Evolutionary conservation across 805 yeast species (phyloP).

Genomic region (Candida manassasensis): DNA sequence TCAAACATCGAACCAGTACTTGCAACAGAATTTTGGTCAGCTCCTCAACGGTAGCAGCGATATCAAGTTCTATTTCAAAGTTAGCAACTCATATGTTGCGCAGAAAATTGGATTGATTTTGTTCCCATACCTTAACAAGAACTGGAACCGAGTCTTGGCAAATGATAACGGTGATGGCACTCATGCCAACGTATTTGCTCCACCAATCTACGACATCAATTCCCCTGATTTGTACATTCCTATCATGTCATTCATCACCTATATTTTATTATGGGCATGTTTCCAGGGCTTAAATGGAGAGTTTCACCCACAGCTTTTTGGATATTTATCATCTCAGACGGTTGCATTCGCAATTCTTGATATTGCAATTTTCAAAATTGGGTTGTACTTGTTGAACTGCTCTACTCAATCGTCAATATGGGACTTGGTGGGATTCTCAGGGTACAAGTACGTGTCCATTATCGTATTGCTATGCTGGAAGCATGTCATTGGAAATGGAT

Average conservation of each 20-base stretch:
- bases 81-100: slow-evolving; percentile 81
- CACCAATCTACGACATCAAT: slow-evolving; percentile 82
- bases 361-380: slow-evolving; percentile 68
- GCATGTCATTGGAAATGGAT: slow-evolving; percentile 34
- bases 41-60: slow-evolving; percentile 48
- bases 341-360: slow-evolving; percentile 79
- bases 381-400: slow-evolving; percentile 74
- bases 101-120: slow-evolving; percentile 67
- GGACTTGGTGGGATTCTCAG: slow-evolving; percentile 85
- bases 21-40: slow-evolving; percentile 64
- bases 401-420: slow-evolving; percentile 57
- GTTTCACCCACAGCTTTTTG: slow-evolving; percentile 90
- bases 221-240: slow-evolving; percentile 98
- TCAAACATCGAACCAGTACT: slow-evolving; percentile 71
- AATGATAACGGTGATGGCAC: slow-evolving; percentile 10
- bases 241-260: slow-evolving; percentile 85
- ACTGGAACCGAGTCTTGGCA: slow-evolving; percentile 63
- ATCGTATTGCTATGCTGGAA: slow-evolving; percentile 53
- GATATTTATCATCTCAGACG: slow-evolving; percentile 81
- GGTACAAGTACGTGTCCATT: slow-evolving; percentile 88
- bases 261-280: slow-evolving; percentile 77
- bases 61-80: slow-evolving; percentile 84
- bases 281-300: slow-evolving; percentile 82
- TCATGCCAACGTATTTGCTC: slow-evolving; percentile 45
- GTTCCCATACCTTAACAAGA: slow-evolving; percentile 80